A percentile compares a stretch with the other conserved stretches of the same genome.
Evolutionary conservation across 2,329 filamentous ascomycete genomes (phyloP).

Genomic region (Paracoccidioides lutzii): DNA sequence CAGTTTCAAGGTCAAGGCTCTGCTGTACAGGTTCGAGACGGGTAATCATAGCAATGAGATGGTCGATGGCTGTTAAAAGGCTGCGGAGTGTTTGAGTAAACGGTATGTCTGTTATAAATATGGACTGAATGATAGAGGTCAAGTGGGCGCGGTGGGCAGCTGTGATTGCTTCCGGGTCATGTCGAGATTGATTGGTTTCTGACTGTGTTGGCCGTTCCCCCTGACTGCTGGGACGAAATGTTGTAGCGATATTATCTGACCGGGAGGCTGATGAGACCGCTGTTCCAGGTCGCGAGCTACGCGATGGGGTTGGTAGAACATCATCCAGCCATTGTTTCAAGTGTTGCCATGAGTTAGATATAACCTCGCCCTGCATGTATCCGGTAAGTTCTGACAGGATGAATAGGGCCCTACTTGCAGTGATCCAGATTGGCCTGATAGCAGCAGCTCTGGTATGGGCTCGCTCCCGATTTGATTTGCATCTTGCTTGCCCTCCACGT

Average conservation of each 20-base stretch:
- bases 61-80: conserved; percentile 51
- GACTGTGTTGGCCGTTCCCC: conserved; percentile 9
- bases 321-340: conserved; percentile 62
- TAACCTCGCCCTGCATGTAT: conserved; percentile 82
- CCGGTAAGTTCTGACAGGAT: conserved; percentile 76
- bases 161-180: conserved; percentile 76
- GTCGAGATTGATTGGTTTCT: conserved; percentile 28
- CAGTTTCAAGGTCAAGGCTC: conserved; percentile 65
- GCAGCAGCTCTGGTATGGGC: conserved; percentile 49
- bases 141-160: conserved; percentile 70
- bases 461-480: conserved; percentile 50
- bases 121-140: conserved; percentile 42
- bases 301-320: conserved; percentile 17
- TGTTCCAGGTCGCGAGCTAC: conserved; percentile 27
- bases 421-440: conserved; percentile 81
- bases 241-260: background rate
- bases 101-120: conserved; percentile 31
- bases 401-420: conserved; percentile 73
- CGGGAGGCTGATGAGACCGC: conserved; percentile 17
- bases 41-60: conserved; percentile 62
- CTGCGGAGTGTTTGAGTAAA: conserved; percentile 29
- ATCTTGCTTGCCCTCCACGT: conserved; percentile 45
- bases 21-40: conserved; percentile 66
- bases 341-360: conserved; percentile 65
- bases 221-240: conserved; percentile 9